Base-by-base conservation (phyloP, 2,329 filamentous ascomycete genomes). In the Aplosporella prunicola region DNA sequence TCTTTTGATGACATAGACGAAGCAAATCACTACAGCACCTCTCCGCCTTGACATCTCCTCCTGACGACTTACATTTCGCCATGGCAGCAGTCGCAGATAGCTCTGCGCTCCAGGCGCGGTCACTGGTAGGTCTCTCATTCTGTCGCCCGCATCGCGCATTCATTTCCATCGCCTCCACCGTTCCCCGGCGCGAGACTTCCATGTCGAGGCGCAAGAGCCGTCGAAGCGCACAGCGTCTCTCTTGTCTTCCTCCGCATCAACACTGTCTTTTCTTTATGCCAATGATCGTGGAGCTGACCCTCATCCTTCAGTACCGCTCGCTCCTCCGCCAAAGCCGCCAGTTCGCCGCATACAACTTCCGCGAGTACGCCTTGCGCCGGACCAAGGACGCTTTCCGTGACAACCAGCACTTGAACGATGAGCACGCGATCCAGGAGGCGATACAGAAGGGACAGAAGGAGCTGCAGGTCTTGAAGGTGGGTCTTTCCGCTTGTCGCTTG, bases 311-410 rank as follows among this genome's bases (percentile, higher is more conserved):
- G 88, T 96, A 94, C 65, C 88, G 91, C 48, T 89, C 89, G 55
- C 70, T 98, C 51, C 71, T 96, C 53, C 82, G 88, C 51, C 82
- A 91, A 61, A 79, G 86, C 45, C 72, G 74, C 44, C 83, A 94
- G 56, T 96, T 98, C 62, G 76, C 86, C 45, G 78, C 82, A 50
- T 98, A 96, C 71, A 98, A 96, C 67, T 98, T 95, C 72, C 78
- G 91, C 65, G 89, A 95, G 61, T 98, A 98, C 63, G 88, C 91
- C 37, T 82, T 80, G 63, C 80, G 91, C 56, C 77, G 89, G 61
- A 94, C 91, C 58, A 76, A 75, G 58, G 91, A 96, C 68, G 80
- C 85, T 4, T 98, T 96, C 63, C 76, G 82, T 51, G 86, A 93
- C 60, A 74, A 93, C 61, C 73, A 76, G 61, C 58, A 63, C 39